Evolutionary conservation across 345 rosid species (phyloP).

Genomic region (Corchorus capsularis): DNA sequence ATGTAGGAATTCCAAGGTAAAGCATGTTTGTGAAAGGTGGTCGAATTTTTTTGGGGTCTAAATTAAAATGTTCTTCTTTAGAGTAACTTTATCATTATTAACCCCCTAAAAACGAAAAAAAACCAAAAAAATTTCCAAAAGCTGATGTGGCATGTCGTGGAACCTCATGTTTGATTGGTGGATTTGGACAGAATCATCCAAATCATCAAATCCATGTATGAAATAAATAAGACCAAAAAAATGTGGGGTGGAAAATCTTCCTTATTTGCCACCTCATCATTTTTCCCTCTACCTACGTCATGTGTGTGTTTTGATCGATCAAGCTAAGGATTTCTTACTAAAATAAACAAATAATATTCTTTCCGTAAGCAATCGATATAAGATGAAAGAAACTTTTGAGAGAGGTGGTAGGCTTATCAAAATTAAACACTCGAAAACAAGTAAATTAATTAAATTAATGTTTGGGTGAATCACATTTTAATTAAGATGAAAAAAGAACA

Average conservation of each 20-base stretch:
- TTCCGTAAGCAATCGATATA: too few relatives aligned
- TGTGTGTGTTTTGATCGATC: neutral
- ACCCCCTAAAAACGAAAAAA: neutral
- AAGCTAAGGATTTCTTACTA: neutral
- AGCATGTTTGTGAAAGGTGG: constrained; percentile 15
- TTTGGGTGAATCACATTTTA: too few relatives aligned
- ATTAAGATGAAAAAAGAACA: too few relatives aligned
- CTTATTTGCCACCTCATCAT: neutral
- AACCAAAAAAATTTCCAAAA: neutral
- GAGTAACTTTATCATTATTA: neutral
- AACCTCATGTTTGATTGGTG: constrained; percentile 5
- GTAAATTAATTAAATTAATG: too few relatives aligned
- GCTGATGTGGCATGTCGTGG: constrained; percentile 8
- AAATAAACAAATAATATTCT: neutral
- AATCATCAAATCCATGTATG: constrained; percentile 11
- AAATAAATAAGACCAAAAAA: constrained; percentile 7
- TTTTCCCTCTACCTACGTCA: neutral
- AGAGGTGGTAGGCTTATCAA: neutral
- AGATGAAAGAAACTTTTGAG: too few relatives aligned
- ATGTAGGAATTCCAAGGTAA: constrained; percentile 11
- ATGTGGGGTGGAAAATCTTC: constrained; percentile 9
- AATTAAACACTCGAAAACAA: too few relatives aligned
- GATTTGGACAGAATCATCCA: constrained; percentile 9
- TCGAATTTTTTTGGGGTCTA: constrained; percentile 3
- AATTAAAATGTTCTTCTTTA: neutral